Conservation (phyloP, 164 flowering plant genomes). For the Vitis amurensis region DNA sequence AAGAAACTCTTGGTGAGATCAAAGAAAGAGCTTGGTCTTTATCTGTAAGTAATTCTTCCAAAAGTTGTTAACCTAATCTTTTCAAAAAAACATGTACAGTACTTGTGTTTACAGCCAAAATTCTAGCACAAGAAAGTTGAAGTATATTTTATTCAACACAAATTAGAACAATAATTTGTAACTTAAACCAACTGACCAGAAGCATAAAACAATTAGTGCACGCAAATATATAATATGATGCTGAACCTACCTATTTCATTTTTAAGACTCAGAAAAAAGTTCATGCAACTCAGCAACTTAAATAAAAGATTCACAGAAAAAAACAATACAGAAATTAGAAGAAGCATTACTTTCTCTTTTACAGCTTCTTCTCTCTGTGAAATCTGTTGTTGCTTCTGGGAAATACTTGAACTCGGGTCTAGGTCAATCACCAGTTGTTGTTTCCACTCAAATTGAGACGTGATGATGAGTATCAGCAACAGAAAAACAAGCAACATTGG, state of each 20-base stretch:
- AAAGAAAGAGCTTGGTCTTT: not conserved
- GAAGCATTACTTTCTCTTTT: constrained; percentile 64
- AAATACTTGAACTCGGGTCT: constrained; percentile 40
- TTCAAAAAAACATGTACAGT: too few relatives aligned
- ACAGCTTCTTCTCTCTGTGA: constrained; percentile 66
- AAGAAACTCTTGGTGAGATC: not conserved
- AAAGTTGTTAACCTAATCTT: too few relatives aligned
- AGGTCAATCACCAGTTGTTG: constrained; percentile 63
- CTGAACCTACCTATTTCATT: too few relatives aligned
- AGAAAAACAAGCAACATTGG: constrained; percentile 71
- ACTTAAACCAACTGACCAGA: too few relatives aligned
- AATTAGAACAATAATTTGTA: too few relatives aligned
- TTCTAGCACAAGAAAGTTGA: too few relatives aligned
- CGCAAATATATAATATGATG: too few relatives aligned
- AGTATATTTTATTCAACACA: too few relatives aligned
- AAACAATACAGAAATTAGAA: not conserved
- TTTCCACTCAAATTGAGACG: constrained; percentile 92
- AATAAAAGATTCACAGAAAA: not conserved
- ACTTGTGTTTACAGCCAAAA: too few relatives aligned
- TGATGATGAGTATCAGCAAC: constrained; percentile 62
- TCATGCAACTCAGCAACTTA: not conserved
- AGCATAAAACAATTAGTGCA: too few relatives aligned
- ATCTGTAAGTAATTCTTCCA: not conserved
- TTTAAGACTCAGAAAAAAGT: not conserved
- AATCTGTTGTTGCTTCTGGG: constrained; percentile 54